Percentiles rank a stretch among this genome's conserved stretches.
These are phyloP conservation scores for Hyaloscypha bicolor DNA, from an alignment of 495 filamentous ascomycete species.

Conservation along the genomic window DNA sequence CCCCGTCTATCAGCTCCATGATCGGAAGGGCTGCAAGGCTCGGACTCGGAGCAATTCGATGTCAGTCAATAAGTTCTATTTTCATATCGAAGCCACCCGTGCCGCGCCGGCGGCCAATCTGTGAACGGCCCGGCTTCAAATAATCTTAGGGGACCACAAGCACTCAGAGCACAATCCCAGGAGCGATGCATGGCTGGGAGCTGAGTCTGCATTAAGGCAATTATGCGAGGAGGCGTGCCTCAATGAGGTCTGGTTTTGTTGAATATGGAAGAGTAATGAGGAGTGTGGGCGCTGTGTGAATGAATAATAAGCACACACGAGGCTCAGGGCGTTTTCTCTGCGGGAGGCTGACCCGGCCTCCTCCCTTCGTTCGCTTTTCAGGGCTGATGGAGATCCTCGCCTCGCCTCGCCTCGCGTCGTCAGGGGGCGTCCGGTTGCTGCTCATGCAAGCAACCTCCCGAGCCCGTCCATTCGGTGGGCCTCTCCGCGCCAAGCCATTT, in stretches of 20 bases:
- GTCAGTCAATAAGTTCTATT: background rate
- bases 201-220: background rate
- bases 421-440: background rate
- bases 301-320: background rate
- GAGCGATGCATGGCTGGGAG: background rate
- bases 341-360: background rate
- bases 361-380: background rate
- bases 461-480: background rate
- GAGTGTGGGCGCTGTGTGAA: background rate
- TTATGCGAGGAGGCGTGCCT: background rate
- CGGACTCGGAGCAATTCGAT: background rate
- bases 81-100: background rate
- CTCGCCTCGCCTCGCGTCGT: background rate
- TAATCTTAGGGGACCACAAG: background rate
- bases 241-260: background rate
- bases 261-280: background rate
- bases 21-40: background rate
- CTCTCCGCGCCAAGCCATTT: background rate
- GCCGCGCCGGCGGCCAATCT: background rate
- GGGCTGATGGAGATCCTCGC: background rate
- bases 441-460: conserved; percentile 2
- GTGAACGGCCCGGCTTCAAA: background rate
- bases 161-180: background rate
- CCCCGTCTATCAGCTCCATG: background rate
- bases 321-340: background rate